Conservation (phyloP, 345 rosid genomes). For the Populus pruinosa region DNA sequence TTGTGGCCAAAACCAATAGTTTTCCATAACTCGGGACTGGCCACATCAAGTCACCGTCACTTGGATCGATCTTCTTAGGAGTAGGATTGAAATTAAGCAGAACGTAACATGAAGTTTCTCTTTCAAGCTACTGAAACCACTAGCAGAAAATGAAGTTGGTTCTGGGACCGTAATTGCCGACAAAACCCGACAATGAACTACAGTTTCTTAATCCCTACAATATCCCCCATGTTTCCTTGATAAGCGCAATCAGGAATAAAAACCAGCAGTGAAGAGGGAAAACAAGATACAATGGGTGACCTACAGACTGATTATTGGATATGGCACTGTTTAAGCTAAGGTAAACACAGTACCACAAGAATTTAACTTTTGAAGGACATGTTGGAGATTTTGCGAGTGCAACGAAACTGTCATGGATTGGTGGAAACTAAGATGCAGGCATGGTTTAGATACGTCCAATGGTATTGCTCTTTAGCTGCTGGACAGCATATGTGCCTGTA, state of each 20-base stretch:
- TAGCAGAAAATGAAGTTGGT: neutral
- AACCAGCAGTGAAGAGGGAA: neutral
- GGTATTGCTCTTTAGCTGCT: neutral
- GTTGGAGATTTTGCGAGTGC: neutral
- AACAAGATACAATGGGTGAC: neutral
- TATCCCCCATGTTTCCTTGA: neutral
- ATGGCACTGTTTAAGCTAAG: conserved; percentile 23
- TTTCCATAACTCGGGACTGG: neutral
- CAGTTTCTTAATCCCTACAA: neutral
- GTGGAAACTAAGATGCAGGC: neutral
- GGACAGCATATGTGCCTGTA: neutral
- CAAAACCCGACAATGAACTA: neutral
- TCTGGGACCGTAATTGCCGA: neutral
- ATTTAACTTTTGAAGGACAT: neutral
- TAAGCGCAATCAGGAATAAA: neutral
- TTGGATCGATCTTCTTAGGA: neutral
- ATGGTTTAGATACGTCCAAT: neutral
- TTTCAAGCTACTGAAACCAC: neutral
- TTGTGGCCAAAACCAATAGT: neutral
- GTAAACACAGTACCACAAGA: neutral
- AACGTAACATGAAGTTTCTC: neutral
- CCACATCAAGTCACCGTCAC: neutral
- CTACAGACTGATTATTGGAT: neutral
- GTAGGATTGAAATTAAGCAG: neutral
- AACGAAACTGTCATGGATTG: neutral